phyloP scores from a whole-genome alignment of 768 basidiomycete species.

The Mycena crocata region DNA sequence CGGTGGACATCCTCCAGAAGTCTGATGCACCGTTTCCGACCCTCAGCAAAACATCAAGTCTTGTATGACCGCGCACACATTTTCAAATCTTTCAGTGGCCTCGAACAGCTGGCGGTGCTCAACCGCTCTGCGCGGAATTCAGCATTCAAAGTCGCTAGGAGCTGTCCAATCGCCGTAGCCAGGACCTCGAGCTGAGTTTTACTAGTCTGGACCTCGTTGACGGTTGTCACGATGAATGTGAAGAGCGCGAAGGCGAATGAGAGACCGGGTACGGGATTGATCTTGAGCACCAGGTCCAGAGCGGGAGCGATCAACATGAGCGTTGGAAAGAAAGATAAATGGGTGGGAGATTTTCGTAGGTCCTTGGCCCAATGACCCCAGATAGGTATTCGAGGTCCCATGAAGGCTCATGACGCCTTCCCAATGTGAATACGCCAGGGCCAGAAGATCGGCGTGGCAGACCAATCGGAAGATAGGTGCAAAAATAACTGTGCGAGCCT shows the following conservation, averaged over 20 bases:
- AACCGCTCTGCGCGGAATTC: background rate
- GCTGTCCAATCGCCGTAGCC: background rate
- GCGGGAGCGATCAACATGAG: background rate
- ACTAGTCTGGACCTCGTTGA: background rate
- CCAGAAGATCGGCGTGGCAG: no score
- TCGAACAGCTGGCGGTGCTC: background rate
- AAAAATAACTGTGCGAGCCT: no score
- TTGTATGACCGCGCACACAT: background rate
- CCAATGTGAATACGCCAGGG: no score
- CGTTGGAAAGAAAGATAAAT: no score
- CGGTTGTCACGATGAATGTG: background rate
- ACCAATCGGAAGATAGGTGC: no score
- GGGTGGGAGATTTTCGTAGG: no score
- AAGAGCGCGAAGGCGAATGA: background rate
- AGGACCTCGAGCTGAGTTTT: background rate
- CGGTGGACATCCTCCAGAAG: constrained; percentile 2
- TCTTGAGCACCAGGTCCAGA: background rate
- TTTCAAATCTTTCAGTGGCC: background rate
- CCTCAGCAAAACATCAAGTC: background rate
- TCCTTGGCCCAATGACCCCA: no score
- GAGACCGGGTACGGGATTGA: background rate
- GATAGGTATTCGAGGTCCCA: no score
- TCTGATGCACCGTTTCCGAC: background rate
- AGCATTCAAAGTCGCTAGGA: background rate
- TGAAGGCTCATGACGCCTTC: no score